phyloP scores from a whole-genome alignment of 2,329 filamentous ascomycete genomes.

The Penicillium sp. region DNA sequence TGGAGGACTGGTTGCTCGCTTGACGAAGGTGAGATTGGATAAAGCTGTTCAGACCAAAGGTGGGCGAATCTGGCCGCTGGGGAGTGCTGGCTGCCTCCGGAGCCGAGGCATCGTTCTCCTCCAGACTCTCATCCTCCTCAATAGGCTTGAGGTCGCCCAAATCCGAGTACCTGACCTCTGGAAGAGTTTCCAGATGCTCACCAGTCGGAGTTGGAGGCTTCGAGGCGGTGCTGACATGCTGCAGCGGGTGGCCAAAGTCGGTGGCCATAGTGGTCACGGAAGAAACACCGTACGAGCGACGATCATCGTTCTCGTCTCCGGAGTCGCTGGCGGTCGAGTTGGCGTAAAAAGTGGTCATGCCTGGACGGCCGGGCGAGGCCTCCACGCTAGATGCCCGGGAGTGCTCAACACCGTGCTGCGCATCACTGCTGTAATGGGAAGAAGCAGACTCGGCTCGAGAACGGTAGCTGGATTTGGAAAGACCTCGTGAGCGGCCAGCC shows the following conservation, averaged over 20 bases:
- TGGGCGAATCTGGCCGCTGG: conserved; percentile 70
- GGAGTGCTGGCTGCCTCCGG: conserved; percentile 21
- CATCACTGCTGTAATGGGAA: conserved; percentile 43
- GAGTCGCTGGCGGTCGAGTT: conserved; percentile 45
- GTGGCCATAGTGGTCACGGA: conserved; percentile 33
- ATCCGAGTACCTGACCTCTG: conserved; percentile 45
- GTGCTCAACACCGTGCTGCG: conserved; percentile 30
- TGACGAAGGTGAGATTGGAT: conserved; percentile 80
- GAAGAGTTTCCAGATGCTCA: conserved; percentile 37
- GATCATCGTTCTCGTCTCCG: conserved; percentile 41
- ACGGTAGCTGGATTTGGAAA: conserved; percentile 44
- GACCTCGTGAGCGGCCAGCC: conserved; percentile 34
- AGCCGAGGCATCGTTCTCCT: conserved; percentile 20
- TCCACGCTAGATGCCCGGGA: conserved; percentile 34
- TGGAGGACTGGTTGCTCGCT: conserved; percentile 78
- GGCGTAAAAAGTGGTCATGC: conserved; percentile 40
- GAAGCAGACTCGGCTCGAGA: conserved; percentile 44
- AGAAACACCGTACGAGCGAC: conserved; percentile 27
- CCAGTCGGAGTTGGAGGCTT: conserved; percentile 35
- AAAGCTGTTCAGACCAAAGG: conserved; percentile 70
- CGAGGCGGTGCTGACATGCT: conserved; percentile 40
- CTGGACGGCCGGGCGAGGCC: conserved; percentile 34
- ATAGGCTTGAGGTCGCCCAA: conserved; percentile 47
- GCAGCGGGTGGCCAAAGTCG: conserved; percentile 43
- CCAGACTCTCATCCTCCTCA: conserved; percentile 37